Conservation (phyloP, 371 early-diverging fungal species). For the Mucor lusitanicus region DNA sequence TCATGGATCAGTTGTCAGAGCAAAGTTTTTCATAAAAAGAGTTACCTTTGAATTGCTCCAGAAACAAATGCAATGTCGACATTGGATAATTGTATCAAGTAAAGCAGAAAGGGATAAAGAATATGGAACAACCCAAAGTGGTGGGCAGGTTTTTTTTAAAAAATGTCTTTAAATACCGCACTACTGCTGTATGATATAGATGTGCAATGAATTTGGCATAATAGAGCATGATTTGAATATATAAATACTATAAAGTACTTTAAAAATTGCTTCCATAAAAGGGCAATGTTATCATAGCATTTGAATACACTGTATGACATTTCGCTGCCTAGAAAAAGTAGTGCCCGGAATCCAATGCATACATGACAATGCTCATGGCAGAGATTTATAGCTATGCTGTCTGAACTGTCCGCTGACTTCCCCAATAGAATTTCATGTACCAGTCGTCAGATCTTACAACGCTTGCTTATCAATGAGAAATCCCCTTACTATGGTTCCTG, state of each 20-base stretch:
- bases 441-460: too few species aligned
- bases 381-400: too few species aligned
- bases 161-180: background rate
- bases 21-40: background rate
- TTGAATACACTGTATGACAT: background rate
- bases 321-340: background rate
- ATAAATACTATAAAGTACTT: background rate
- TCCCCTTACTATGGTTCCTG: too few species aligned
- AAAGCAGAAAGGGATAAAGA: slow-evolving; percentile 5
- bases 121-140: background rate
- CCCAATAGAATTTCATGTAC: too few species aligned
- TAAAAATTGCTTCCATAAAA: background rate
- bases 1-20: background rate
- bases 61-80: slow-evolving; percentile 1
- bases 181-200: too few species aligned
- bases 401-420: too few species aligned
- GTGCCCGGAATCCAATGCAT: background rate
- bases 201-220: background rate
- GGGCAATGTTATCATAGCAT: background rate
- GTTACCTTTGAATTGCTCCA: slow-evolving; percentile 16
- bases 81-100: background rate
- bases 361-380: background rate
- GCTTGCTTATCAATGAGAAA: too few species aligned
- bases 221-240: background rate
- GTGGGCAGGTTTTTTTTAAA: background rate